Evolutionary conservation across 768 basidiomycete genomes (phyloP), one percentile per base, ranked within the genome.

Genomic region (Mycena belliarum): DNA sequence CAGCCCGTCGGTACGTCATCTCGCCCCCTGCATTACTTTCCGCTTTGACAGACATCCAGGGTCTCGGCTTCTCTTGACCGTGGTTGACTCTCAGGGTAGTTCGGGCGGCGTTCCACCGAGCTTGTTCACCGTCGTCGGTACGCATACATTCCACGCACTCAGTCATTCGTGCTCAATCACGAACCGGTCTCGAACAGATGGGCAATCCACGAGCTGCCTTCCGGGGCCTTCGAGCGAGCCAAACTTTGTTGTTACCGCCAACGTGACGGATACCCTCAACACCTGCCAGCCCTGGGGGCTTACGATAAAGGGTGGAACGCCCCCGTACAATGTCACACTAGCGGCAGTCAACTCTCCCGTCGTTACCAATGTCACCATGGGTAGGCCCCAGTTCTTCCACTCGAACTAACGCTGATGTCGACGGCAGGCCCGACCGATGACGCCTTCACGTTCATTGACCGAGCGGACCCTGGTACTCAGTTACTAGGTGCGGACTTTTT

Each of bases 201-300:
- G 73, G n/a, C 61, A 69, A 42, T 63, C 65, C 16, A 74, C 72
- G 38, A 62, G 73, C 64, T 72, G 75, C 59, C 52, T 73, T 61
- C 29, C 59, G 63, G 33, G 66, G 42, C 45, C 66, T 28, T 47
- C 59, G 10, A 60, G 60, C 6, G 37, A 63, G 4, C 63, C 68
- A 4, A 49, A 69, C 18, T 75, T 78, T 50, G 74, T 68, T 0
- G 67, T 80, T 20, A 57, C 67, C 6, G 65, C 73, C 16, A 78
- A 76, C 57, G 66, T 73, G 24, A 74, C 76, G 9, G 63, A 52
- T 10, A 61, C 65, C 1, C 44, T 80, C 5, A 58, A 63, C 14
- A 76, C 78, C 18, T 82, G 79, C 55, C 65, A 75, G 35, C 71
- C 72, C 6, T 79, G 78, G 77, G 73, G 76, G 3, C 57, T 78